Percentiles rank a stretch among this genome's conserved stretches.
Conservation (phyloP, 2,329 filamentous ascomycete genomes). For the Aspergillus sp. region DNA sequence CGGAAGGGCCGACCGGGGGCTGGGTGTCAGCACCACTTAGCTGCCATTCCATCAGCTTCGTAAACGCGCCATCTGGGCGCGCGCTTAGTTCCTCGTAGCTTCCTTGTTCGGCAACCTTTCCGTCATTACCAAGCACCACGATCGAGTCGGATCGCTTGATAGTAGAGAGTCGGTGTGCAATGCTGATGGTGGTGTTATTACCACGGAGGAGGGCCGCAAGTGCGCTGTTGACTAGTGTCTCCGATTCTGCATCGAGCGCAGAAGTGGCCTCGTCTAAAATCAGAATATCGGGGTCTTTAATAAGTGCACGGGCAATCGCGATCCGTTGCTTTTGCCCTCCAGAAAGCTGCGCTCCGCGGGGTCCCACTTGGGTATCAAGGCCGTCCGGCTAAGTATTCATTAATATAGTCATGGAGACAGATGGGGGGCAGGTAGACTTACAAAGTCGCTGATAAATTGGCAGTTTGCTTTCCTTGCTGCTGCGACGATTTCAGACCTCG, state of each 20-base stretch:
- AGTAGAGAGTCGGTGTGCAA: slow-evolving; percentile 91
- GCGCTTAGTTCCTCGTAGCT: slow-evolving; percentile 75
- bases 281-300: slow-evolving; percentile 95
- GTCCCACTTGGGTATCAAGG: slow-evolving; percentile 88
- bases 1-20: slow-evolving; percentile 21
- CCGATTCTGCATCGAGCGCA: slow-evolving; percentile 91
- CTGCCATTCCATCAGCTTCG: slow-evolving; percentile 98
- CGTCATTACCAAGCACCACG: slow-evolving; percentile 84
- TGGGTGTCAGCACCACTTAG: slow-evolving; percentile 75
- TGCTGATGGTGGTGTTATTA: slow-evolving; percentile 94
- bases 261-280: slow-evolving; percentile 97
- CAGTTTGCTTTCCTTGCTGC: slow-evolving; percentile 94
- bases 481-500: slow-evolving; percentile 74
- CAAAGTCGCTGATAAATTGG: slow-evolving; percentile 91
- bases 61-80: slow-evolving; percentile 79
- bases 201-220: slow-evolving; percentile 76
- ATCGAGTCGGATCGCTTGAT: slow-evolving; percentile 96
- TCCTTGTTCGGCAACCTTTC: slow-evolving; percentile 86
- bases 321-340: slow-evolving; percentile 98
- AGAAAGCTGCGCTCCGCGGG: slow-evolving; percentile 87
- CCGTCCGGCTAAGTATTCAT: slow-evolving; percentile 67
- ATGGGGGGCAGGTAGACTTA: slow-evolving; percentile 40
- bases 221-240: slow-evolving; percentile 93
- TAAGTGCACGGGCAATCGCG: slow-evolving; percentile 88
- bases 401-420: not conserved